Base-by-base conservation (phyloP, 2,329 filamentous ascomycete species). In the Aspergillus pseudoviridinutans region DNA sequence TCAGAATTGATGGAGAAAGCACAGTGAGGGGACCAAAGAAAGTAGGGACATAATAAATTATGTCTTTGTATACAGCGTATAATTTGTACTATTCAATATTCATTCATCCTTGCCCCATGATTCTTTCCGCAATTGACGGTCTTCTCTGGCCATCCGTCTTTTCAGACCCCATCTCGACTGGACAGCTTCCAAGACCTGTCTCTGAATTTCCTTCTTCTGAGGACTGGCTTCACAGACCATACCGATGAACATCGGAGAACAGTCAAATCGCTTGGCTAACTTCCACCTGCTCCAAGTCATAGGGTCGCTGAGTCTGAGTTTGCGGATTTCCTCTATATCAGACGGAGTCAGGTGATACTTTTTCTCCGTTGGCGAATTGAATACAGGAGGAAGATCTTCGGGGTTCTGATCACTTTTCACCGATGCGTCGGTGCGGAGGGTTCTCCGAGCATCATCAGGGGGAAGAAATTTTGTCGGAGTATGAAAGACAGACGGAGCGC, bases 391-490 rank as follows among this genome's bases (percentile, higher is more conserved):
- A 1, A 84, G 72, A 17, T 67, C 63, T 29, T 68, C 62, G 54
- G 64, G 54, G 38, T 63, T 64, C 12, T 63, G 49, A 32, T 57
- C 52, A 49, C 14, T 38, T 38, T 56, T 62, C 4, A 66, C 55
- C 1, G 73, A 62, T 42, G 63, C 61, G 53, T 74, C 63, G n/a
- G 72, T 61, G 64, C 79, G 79, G 29, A 85, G 70, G 46, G 70
- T 66, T 60, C 79, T 74, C 56, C 86, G 79, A 24, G 78, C 76
- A 72, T 89, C 86, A 61, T 79, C 76, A 54, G 77, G 69, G 4
- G 86, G 86, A 7, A 89, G 78, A 69, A 89, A 89, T 62, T 86
- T 85, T 28, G 79, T 74, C 1, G 86, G 86, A 1, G 86, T 89
- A 68, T 87, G 83, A 66, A 85, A 86, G 25, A 85, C 80, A 59